Conservation (phyloP, 495 filamentous ascomycete species). For the Beverwykella pulmonaria region DNA sequence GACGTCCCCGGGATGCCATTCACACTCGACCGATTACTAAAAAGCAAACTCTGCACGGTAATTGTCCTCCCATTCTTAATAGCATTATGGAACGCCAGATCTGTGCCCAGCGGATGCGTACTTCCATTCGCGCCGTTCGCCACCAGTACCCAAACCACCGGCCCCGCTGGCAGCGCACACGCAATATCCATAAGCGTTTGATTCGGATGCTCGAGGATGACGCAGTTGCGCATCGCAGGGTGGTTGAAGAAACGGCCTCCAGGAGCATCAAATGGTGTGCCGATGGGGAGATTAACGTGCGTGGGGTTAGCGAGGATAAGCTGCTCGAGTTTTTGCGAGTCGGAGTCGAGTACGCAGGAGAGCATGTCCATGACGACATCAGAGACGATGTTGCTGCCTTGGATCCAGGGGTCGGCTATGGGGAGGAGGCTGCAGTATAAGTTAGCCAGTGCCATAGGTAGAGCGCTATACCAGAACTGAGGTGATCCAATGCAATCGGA, state of each 20-base stretch:
- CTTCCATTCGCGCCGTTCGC: slow-evolving; percentile 24
- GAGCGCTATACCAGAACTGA: background rate
- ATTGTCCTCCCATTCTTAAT: slow-evolving; percentile 30
- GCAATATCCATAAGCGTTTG: slow-evolving; percentile 35
- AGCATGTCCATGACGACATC: slow-evolving; percentile 25
- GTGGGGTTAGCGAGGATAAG: slow-evolving; percentile 18
- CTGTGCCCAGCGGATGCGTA: slow-evolving; percentile 26
- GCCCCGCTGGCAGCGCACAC: slow-evolving; percentile 10
- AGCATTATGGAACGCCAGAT: slow-evolving; percentile 33
- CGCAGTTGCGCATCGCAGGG: slow-evolving; percentile 14
- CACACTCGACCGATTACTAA: slow-evolving; percentile 2
- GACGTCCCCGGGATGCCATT: slow-evolving; percentile 17
- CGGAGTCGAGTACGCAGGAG: slow-evolving; percentile 11
- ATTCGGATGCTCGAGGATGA: slow-evolving; percentile 24
- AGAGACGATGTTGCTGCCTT: slow-evolving; percentile 5
- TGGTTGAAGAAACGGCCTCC: slow-evolving; percentile 17
- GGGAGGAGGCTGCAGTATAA: slow-evolving; percentile 4
- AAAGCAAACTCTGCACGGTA: slow-evolving; percentile 27
- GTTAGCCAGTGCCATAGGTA: background rate
- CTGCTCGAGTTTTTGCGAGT: slow-evolving; percentile 20
- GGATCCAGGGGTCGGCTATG: slow-evolving; percentile 11
- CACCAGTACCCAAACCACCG: slow-evolving; percentile 22
- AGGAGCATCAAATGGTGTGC: slow-evolving; percentile 22
- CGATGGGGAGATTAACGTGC: slow-evolving; percentile 29
- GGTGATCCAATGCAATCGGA: background rate